Evolutionary conservation across 2,329 filamentous ascomycete genomes (phyloP).

Genomic region (Bertia moriformis): DNA sequence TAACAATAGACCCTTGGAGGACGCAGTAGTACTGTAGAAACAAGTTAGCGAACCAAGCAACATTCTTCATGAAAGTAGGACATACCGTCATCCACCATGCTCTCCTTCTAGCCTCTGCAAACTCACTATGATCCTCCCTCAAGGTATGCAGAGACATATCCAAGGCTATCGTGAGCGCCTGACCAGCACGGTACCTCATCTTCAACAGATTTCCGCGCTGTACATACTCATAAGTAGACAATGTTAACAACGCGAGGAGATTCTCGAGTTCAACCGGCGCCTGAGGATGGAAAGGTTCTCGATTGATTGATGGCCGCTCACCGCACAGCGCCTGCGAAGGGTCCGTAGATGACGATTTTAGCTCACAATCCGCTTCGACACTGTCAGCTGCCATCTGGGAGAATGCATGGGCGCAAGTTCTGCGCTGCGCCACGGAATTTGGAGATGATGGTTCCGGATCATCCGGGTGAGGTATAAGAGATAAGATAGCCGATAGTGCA

Average conservation of each 20-base stretch:
- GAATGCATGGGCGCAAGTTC: slow-evolving; percentile 21
- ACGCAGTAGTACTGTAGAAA: slow-evolving; percentile 22
- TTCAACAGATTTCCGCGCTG: slow-evolving; percentile 26
- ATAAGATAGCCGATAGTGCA: slow-evolving; percentile 23
- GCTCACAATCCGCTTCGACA: slow-evolving; percentile 24
- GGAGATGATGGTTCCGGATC: slow-evolving; percentile 18
- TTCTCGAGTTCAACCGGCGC: slow-evolving; percentile 23
- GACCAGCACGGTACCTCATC: slow-evolving; percentile 26
- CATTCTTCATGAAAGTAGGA: not conserved
- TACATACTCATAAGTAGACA: slow-evolving; percentile 27
- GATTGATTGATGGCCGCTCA: slow-evolving; percentile 12
- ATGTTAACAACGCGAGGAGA: slow-evolving; percentile 21
- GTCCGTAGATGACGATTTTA: slow-evolving; percentile 19
- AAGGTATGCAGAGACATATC: slow-evolving; percentile 23
- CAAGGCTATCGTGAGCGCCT: slow-evolving; percentile 23
- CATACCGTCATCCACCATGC: slow-evolving; percentile 31
- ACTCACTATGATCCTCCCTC: slow-evolving; percentile 15
- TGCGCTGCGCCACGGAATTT: slow-evolving; percentile 17
- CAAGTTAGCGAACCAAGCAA: slow-evolving; percentile 2
- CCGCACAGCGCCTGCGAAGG: slow-evolving; percentile 21
- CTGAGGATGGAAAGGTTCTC: slow-evolving; percentile 19
- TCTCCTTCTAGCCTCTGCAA: slow-evolving; percentile 21
- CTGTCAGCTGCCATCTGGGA: slow-evolving; percentile 19
- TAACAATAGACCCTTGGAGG: slow-evolving; percentile 25
- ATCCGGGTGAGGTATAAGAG: slow-evolving; percentile 22